Evolutionary conservation across 345 rosid genomes (phyloP), one percentile per base, ranked within the genome.

Genomic region (Mercurialis annua): DNA sequence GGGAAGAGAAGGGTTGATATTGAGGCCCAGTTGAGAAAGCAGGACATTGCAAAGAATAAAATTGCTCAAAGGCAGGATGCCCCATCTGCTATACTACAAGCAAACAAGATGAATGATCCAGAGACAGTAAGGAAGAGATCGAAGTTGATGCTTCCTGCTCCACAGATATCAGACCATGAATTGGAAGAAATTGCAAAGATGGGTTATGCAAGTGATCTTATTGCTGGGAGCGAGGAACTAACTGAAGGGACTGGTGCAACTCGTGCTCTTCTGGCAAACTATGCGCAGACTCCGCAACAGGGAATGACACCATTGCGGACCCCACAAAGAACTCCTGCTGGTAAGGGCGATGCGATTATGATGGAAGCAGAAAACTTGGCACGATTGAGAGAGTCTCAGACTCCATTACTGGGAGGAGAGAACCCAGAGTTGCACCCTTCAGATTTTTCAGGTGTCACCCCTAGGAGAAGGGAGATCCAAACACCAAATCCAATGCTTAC

Each of bases 351-450:
- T 79, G 88, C 99, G 64, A 82, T 95, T 59, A 88, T 92, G 98
- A 92, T 90, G 99, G 99, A 95, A 81, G 99, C 99, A 62, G 96
- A 95, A 80, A 95, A 95, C 58, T 78, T 95, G 73, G 98, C 96
- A n/a, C 77, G 99, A 52, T 59, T 95, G 81, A 85, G 99, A 73
- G 97, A 95, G 78, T 95, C 99, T 51, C 98, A 92, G 76, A 95
- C 99, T 54, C 98, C 99, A 69, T 79, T 95, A 65, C 73, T 95
- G 27, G 99, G 99, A 49, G 99, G 99, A 53, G 96, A 95, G 40
- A 95, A 95, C 73, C 99, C 99, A 53, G 98, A 95, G 66, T 79
- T 95, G 83, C 99, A 95, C 75, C 98, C 98, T 78, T 95, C 99
- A 57, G 99, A 95, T 76, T 95, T 95, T 73, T 88, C 99, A 0